phyloP scores from a whole-genome alignment of 768 basidiomycete genomes.

The Leccinum rimulosum region DNA sequence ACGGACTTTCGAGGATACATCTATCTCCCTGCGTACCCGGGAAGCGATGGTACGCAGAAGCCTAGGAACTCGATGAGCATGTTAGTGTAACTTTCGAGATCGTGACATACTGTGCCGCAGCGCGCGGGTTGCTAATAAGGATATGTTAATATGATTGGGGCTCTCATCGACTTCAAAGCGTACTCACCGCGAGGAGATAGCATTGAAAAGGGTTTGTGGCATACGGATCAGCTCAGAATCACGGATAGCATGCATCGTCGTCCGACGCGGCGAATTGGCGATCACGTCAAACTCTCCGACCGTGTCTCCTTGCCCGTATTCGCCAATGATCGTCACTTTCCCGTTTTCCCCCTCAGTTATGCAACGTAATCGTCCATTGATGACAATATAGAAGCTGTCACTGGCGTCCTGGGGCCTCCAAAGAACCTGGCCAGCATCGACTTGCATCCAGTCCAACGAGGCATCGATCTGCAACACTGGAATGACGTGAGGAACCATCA shows the following conservation, averaged over 20 bases:
- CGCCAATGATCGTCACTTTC: slow-evolving; percentile 77
- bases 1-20: slow-evolving; percentile 52
- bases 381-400: slow-evolving; percentile 97
- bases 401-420: slow-evolving; percentile 90
- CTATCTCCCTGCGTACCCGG: slow-evolving; percentile 82
- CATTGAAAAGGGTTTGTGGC: slow-evolving; percentile 97
- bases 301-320: slow-evolving; percentile 96
- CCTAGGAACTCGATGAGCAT: slow-evolving; percentile 35
- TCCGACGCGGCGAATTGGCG: slow-evolving; percentile 81
- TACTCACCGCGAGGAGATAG: slow-evolving; percentile 79
- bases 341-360: slow-evolving; percentile 79
- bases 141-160: not conserved
- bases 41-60: slow-evolving; percentile 88
- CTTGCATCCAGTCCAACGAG: slow-evolving; percentile 97
- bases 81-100: not conserved
- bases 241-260: slow-evolving; percentile 95
- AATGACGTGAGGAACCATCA: slow-evolving; percentile 6
- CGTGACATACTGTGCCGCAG: slow-evolving; percentile 69
- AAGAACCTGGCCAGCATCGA: slow-evolving; percentile 90
- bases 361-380: slow-evolving; percentile 92
- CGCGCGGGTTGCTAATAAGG: slow-evolving; percentile 67
- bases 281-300: slow-evolving; percentile 98
- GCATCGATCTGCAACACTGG: slow-evolving; percentile 95
- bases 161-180: not conserved
- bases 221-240: slow-evolving; percentile 96